A percentile compares a stretch with the other conserved stretches of the same genome.
phyloP scores from a whole-genome alignment of 2,329 filamentous ascomycete genomes.

The Incumbomyces lentus region DNA sequence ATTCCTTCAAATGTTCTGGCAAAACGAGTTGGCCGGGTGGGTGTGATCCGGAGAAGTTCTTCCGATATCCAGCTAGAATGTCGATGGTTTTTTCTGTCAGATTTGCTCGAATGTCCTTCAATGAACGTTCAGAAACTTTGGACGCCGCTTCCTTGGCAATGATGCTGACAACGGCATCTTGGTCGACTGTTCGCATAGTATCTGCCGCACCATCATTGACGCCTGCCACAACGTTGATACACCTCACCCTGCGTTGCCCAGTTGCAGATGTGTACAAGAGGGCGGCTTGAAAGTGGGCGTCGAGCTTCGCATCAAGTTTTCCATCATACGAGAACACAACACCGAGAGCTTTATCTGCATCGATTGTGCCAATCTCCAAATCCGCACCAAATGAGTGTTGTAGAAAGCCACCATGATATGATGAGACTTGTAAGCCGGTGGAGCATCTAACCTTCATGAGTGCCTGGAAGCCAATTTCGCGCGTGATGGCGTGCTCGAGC shows the following conservation, averaged over 20 bases:
- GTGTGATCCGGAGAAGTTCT: conserved; percentile 77
- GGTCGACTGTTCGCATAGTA: conserved; percentile 83
- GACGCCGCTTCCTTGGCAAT: conserved; percentile 85
- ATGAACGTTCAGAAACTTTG: conserved; percentile 63
- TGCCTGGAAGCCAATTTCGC: conserved; percentile 90
- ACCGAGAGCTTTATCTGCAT: conserved; percentile 85
- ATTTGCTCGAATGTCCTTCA: conserved; percentile 76
- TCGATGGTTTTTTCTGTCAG: conserved; percentile 89
- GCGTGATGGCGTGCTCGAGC: conserved; percentile 71
- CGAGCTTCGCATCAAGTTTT: conserved; percentile 90
- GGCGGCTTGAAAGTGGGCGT: conserved; percentile 94
- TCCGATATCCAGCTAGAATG: conserved; percentile 82
- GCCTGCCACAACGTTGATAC: conserved; percentile 85
- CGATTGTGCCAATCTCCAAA: conserved; percentile 83
- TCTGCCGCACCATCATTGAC: conserved; percentile 79
- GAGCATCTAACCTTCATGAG: conserved; percentile 98
- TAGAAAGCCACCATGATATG: conserved; percentile 94
- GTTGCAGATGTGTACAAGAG: conserved; percentile 86
- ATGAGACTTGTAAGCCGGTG: conserved; percentile 82
- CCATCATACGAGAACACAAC: conserved; percentile 93
- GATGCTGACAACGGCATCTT: conserved; percentile 80
- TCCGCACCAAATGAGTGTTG: conserved; percentile 94
- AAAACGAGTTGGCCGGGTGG: conserved; percentile 88
- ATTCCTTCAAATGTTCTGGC: conserved; percentile 91
- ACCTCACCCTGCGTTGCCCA: conserved; percentile 81